phyloP scores from a whole-genome alignment of 192 early-diverging fungal genomes.

The Backusella australiensis region DNA sequence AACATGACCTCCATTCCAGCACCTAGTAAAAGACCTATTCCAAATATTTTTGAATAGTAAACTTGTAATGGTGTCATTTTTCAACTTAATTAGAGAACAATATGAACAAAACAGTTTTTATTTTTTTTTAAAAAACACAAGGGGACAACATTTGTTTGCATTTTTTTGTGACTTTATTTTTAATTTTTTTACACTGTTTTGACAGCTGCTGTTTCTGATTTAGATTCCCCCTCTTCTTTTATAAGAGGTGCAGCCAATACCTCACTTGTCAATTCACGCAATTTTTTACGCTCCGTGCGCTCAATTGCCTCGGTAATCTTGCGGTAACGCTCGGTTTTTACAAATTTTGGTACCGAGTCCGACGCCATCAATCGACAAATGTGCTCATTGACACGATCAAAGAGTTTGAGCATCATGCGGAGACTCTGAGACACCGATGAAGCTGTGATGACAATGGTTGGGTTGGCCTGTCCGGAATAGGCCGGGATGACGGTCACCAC shows the following conservation, averaged over 20 bases:
- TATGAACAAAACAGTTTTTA: background rate
- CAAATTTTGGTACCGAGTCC: constrained; percentile 76
- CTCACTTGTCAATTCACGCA: background rate
- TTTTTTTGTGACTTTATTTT: constrained; percentile 6
- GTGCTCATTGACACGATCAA: constrained; percentile 62
- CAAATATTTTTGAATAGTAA: constrained; percentile 27
- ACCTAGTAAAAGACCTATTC: constrained; percentile 16
- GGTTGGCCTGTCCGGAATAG: constrained; percentile 13
- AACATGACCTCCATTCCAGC: constrained; percentile 25
- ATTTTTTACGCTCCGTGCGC: constrained; percentile 5
- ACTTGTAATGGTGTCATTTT: constrained; percentile 10
- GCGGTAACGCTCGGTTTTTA: constrained; percentile 42
- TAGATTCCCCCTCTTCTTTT: background rate
- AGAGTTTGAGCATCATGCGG: constrained; percentile 42
- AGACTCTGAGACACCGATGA: constrained; percentile 28
- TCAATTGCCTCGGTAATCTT: constrained; percentile 10
- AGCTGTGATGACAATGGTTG: constrained; percentile 26
- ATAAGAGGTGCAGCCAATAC: background rate
- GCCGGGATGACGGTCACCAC: constrained; percentile 43
- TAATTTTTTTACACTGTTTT: background rate
- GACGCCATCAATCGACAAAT: constrained; percentile 73
- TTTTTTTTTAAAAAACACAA: background rate
- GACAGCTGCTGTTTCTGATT: background rate
- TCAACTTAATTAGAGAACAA: background rate
- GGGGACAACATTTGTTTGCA: background rate